phyloP scores from a whole-genome alignment of 345 rosid species.

The Mercurialis annua region DNA sequence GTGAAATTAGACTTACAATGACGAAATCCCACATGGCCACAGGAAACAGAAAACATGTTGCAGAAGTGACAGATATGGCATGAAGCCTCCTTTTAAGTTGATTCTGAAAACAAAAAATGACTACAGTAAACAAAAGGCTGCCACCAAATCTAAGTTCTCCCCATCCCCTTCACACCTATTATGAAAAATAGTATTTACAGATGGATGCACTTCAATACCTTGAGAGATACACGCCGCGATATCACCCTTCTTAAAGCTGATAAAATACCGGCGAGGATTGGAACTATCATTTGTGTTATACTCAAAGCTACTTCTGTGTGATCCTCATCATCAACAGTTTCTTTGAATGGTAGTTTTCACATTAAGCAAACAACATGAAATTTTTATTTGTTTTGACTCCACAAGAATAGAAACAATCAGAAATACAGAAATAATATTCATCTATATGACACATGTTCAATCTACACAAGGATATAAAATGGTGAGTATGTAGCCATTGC shows the following conservation, averaged over 20 bases:
- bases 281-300: conserved; percentile 68
- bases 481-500: conserved; percentile 82
- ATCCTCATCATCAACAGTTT: conserved; percentile 37
- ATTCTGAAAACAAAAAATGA: conserved; percentile 44
- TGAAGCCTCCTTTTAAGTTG: conserved; percentile 88
- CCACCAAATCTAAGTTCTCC: neutral
- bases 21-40: conserved; percentile 98
- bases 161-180: neutral
- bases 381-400: conserved; percentile 12
- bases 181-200: conserved; percentile 5
- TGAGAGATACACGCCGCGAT: conserved; percentile 88
- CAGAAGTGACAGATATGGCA: conserved; percentile 81
- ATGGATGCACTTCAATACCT: conserved; percentile 44
- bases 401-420: neutral
- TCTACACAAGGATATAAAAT: conserved; percentile 64
- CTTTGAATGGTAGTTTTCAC: conserved; percentile 54
- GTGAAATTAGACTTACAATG: conserved; percentile 48
- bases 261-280: conserved; percentile 90
- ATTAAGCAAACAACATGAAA: conserved; percentile 51
- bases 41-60: conserved; percentile 91
- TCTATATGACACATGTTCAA: neutral
- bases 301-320: conserved; percentile 57
- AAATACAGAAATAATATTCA: neutral
- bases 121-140: neutral
- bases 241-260: conserved; percentile 93